Evolutionary conservation across 1,139 yeast genomes (phyloP).

Genomic region (Yamadazyma oceani): DNA sequence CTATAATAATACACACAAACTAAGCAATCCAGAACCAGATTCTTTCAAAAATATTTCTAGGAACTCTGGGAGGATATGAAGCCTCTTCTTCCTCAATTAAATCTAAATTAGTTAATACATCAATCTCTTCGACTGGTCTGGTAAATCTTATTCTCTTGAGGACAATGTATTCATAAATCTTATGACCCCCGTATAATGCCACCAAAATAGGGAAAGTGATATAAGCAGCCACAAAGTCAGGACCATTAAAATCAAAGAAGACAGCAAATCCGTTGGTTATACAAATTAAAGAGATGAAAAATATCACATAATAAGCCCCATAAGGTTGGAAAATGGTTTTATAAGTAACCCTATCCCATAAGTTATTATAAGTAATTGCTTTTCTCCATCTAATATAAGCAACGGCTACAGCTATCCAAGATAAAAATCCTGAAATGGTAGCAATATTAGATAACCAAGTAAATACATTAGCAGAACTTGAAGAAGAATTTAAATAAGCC

Average conservation of each 20-base stretch:
- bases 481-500: constrained; percentile 61
- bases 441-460: constrained; percentile 69
- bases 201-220: constrained; percentile 50
- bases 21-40: constrained; percentile 43
- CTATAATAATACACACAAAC: background rate
- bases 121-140: constrained; percentile 42
- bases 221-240: constrained; percentile 61
- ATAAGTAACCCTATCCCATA: constrained; percentile 49
- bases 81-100: constrained; percentile 40
- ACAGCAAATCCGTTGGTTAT: constrained; percentile 61
- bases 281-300: constrained; percentile 45
- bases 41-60: constrained; percentile 33
- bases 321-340: constrained; percentile 50
- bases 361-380: constrained; percentile 43
- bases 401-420: constrained; percentile 57
- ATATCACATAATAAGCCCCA: constrained; percentile 50
- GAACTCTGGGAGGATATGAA: constrained; percentile 28
- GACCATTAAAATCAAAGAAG: constrained; percentile 51
- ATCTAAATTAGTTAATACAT: constrained; percentile 46
- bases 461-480: constrained; percentile 56
- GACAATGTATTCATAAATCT: constrained; percentile 27
- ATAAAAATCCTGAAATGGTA: constrained; percentile 66
- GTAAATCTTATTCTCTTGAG: constrained; percentile 19
- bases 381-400: constrained; percentile 56
- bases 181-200: constrained; percentile 46